Evolutionary conservation across 2,329 filamentous ascomycete species (phyloP), one percentile per base, ranked within the genome.

Genomic region (Fusarium brachygibbosum): DNA sequence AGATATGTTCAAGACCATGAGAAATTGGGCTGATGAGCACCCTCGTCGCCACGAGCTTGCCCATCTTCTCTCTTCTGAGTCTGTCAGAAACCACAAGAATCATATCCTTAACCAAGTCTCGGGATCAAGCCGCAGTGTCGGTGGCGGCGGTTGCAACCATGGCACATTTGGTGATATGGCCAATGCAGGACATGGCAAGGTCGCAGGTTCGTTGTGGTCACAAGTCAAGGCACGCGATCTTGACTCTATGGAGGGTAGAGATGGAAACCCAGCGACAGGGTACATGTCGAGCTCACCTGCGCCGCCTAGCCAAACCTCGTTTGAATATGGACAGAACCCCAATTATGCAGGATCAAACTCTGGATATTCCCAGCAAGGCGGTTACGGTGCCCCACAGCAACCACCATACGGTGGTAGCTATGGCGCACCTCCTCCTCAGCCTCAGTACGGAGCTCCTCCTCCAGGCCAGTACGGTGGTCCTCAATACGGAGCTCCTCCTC

Each of bases 1-100:
- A 44, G 90, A 90, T 53, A 99, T 99, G 96, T 98, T 93, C 81
- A 86, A 89, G 56, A 93, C 92, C 0, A 93, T 99, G 3, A 87
- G 92, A 74, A 85, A 87, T 62, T 99, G 95, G 95, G 90, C 88
- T 0, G 86, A 93, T 50, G 87, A 90, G 70, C 86, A 90, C 59
- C 84, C 89, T 5, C 89, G 91, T 66, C 88, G 89, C 42, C 82
- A 88, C 53, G 86, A 89, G 52, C 83, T 98, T 19, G 90, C 97
- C 76, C 82, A 88, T 54, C 76, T 96, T n/a, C 86, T 99, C 12
- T 91, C 88, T 48, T 93, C 94, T 0, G 90, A 97, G 55, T 93
- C 92, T 9, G 96, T 99, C 62, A 91, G 89, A 75, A 85, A 86
- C 11, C 94, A 95, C 44, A 91, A 90, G 77, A 99, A 98, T 77